These are phyloP conservation scores for Pythium monospermum DNA, from an alignment of 352 stramenopile species.

Conservation along the genomic window DNA sequence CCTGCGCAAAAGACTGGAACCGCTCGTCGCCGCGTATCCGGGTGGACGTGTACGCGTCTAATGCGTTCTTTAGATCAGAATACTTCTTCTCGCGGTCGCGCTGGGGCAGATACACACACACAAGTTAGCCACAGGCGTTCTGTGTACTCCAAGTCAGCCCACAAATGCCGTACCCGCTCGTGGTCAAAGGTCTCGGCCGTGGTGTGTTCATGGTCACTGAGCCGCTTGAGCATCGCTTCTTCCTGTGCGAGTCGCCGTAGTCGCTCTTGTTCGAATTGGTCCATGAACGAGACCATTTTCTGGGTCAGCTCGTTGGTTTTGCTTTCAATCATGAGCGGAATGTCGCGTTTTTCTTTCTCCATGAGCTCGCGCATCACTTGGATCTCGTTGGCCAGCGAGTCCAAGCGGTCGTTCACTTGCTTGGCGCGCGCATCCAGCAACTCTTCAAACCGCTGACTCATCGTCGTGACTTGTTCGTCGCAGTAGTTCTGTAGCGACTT, in stretches of 20 bases:
- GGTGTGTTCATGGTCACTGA: slow-evolving; percentile 83
- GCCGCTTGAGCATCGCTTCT: slow-evolving; percentile 88
- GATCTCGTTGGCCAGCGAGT: slow-evolving; percentile 73
- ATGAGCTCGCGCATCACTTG: slow-evolving; percentile 75
- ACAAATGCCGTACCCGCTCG: slow-evolving; percentile 35
- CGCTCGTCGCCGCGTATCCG: slow-evolving; percentile 67
- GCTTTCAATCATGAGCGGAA: slow-evolving; percentile 86
- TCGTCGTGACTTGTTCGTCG: slow-evolving; percentile 81
- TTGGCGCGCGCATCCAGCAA: slow-evolving; percentile 76
- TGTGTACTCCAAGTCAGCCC: too few species aligned
- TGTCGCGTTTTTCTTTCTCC: slow-evolving; percentile 82
- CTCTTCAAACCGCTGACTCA: slow-evolving; percentile 77
- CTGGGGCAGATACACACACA: slow-evolving; percentile 2
- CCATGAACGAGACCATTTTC: slow-evolving; percentile 86
- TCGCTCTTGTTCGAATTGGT: slow-evolving; percentile 86
- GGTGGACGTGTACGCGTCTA: slow-evolving; percentile 69
- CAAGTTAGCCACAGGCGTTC: neutral
- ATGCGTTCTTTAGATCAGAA: slow-evolving; percentile 55
- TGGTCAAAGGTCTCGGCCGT: slow-evolving; percentile 68
- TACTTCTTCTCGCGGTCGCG: slow-evolving; percentile 65
- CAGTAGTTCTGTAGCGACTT: slow-evolving; percentile 90
- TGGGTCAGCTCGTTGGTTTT: slow-evolving; percentile 87
- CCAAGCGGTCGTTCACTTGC: slow-evolving; percentile 69
- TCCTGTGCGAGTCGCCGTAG: slow-evolving; percentile 78
- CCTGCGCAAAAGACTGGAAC: slow-evolving; percentile 66